These are phyloP conservation scores for Phialophora expanda DNA, from an alignment of 2,329 filamentous ascomycete species.

Conservation along the genomic window DNA sequence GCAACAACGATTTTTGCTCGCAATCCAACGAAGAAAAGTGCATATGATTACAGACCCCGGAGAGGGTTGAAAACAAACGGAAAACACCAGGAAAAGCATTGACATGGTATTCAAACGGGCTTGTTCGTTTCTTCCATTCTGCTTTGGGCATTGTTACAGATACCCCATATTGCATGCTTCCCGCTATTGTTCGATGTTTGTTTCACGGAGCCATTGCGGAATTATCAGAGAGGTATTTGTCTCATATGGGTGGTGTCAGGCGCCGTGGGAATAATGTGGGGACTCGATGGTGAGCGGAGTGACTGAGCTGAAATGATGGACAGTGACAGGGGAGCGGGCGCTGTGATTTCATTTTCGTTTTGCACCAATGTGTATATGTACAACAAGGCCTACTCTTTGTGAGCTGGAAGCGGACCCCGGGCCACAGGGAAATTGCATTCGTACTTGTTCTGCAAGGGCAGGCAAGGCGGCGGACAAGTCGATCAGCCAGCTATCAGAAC, in stretches of 20 bases:
- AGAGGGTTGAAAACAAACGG: constrained; percentile 11
- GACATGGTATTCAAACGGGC: constrained; percentile 14
- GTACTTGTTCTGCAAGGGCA: constrained; percentile 1
- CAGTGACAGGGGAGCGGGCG: neutral
- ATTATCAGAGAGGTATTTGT: neutral
- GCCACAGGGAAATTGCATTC: constrained; percentile 6
- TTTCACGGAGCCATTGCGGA: neutral
- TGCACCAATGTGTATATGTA: constrained; percentile 29
- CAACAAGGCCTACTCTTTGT: constrained; percentile 11
- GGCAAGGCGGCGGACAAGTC: neutral
- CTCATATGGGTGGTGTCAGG: neutral
- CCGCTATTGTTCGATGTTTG: neutral
- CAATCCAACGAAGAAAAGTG: constrained; percentile 9
- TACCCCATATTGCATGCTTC: constrained; percentile 30
- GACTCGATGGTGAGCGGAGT: neutral
- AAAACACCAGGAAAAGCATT: constrained; percentile 23
- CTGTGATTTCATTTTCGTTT: constrained; percentile 3
- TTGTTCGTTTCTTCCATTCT: constrained; percentile 29
- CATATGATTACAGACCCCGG: constrained; percentile 6
- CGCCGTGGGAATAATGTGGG: neutral
- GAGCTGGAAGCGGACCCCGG: neutral
- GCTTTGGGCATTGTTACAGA: constrained; percentile 27
- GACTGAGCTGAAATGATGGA: constrained; percentile 7
- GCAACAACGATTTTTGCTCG: constrained; percentile 24
- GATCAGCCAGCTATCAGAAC: neutral